Conservation (phyloP, 352 stramenopile genomes). For the Phytophthora cactorum region DNA sequence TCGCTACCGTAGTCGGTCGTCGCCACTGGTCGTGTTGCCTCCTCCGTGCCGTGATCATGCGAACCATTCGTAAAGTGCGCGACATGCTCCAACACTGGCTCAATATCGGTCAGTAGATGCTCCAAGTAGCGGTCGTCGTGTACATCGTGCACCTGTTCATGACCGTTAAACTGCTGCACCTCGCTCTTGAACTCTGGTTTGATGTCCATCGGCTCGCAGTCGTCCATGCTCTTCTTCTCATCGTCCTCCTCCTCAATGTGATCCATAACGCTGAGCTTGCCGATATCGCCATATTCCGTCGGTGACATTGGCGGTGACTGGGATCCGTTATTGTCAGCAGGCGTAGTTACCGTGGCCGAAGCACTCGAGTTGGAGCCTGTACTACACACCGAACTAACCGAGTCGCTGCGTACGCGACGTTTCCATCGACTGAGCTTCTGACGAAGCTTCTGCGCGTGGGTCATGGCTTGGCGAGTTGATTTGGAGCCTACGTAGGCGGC, state of each 20-base stretch:
- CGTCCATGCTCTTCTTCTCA: slow-evolving; percentile 30
- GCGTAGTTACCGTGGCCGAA: slow-evolving; percentile 22
- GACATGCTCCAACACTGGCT: slow-evolving; percentile 57
- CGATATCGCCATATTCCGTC: slow-evolving; percentile 33
- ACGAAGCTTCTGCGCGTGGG: slow-evolving; percentile 70
- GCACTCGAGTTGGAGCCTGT: slow-evolving; percentile 32
- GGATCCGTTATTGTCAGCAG: slow-evolving; percentile 15
- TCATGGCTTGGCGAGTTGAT: slow-evolving; percentile 72
- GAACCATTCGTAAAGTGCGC: slow-evolving; percentile 49
- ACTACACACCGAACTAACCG: slow-evolving; percentile 19
- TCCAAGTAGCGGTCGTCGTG: slow-evolving; percentile 52
- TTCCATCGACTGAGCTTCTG: slow-evolving; percentile 72
- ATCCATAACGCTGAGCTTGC: slow-evolving; percentile 35
- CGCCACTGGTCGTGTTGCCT: slow-evolving; percentile 21
- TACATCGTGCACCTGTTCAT: slow-evolving; percentile 25
- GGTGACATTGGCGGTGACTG: slow-evolving; percentile 37
- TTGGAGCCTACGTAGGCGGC: slow-evolving; percentile 67
- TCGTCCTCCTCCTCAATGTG: slow-evolving; percentile 33
- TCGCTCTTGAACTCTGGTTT: slow-evolving; percentile 24
- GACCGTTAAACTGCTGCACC: slow-evolving; percentile 15
- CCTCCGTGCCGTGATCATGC: slow-evolving; percentile 7
- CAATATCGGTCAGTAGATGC: slow-evolving; percentile 55
- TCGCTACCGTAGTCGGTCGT: slow-evolving; percentile 31
- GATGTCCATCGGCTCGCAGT: slow-evolving; percentile 30
- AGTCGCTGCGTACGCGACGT: slow-evolving; percentile 48